Evolutionary conservation across 768 basidiomycete genomes (phyloP).

Genomic region (Hypsizygus marmoreus): DNA sequence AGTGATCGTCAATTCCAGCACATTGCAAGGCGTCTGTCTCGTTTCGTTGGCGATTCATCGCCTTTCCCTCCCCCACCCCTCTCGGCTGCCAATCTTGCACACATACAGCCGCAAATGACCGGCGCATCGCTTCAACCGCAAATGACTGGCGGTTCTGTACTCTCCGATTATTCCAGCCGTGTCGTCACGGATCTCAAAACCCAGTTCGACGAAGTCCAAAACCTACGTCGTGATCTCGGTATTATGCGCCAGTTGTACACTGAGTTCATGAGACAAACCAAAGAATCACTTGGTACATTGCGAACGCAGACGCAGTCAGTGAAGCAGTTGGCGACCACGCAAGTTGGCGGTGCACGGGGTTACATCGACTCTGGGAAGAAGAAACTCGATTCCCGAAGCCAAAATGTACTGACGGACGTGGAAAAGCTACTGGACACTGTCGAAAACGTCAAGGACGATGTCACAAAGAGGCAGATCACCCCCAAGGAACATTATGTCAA

Average conservation of each 20-base stretch:
- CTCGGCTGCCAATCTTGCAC: constrained; percentile 26
- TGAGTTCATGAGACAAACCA: constrained; percentile 91
- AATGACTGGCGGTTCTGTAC: constrained; percentile 71
- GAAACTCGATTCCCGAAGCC: constrained; percentile 87
- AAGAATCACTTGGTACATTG: constrained; percentile 76
- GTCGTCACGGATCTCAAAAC: constrained; percentile 83
- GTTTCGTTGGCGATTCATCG: constrained; percentile 55
- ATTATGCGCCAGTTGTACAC: constrained; percentile 94
- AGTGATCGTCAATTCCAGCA: constrained; percentile 74
- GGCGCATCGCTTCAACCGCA: constrained; percentile 72
- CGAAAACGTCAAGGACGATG: constrained; percentile 88
- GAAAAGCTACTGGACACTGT: constrained; percentile 93
- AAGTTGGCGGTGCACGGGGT: constrained; percentile 82
- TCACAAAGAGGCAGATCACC: constrained; percentile 82
- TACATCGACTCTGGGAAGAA: constrained; percentile 92
- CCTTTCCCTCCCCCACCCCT: constrained; percentile 24
- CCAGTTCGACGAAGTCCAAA: constrained; percentile 95
- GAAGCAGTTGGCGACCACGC: constrained; percentile 79
- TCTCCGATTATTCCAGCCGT: constrained; percentile 71
- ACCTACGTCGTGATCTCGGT: constrained; percentile 89
- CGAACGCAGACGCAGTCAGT: constrained; percentile 86
- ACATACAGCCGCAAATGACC: constrained; percentile 62
- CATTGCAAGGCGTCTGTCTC: constrained; percentile 74
- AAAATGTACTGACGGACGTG: constrained; percentile 87
- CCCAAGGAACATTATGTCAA: constrained; percentile 77